Evolutionary conservation across 345 rosid species (phyloP).

Genomic region (Gossypium thurberi): DNA sequence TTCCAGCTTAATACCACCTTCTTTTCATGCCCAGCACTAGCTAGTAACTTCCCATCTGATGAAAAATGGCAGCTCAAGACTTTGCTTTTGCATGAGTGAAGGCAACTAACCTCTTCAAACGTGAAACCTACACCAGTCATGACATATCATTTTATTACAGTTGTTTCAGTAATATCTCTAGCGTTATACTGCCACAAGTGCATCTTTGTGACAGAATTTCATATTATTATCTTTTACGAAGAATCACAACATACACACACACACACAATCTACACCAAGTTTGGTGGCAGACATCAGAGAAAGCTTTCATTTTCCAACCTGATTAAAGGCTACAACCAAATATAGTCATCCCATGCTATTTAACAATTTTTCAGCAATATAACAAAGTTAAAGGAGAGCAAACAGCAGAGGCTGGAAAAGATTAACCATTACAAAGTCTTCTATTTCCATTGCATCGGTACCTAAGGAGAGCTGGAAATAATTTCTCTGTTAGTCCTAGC

Average conservation of each 20-base stretch:
- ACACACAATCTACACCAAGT: not conserved
- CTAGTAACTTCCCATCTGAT: slow-evolving; percentile 25
- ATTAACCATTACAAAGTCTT: not conserved
- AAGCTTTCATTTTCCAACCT: not conserved
- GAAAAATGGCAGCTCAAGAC: slow-evolving; percentile 26
- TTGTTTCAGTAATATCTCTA: not conserved
- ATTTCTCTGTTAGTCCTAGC: not conserved
- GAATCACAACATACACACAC: not conserved
- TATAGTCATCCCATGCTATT: not conserved
- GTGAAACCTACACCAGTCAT: slow-evolving; percentile 20
- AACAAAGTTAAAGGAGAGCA: not conserved
- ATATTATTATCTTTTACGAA: not conserved
- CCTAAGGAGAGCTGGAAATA: not conserved
- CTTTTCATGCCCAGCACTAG: slow-evolving; percentile 27
- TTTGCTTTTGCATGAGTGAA: slow-evolving; percentile 21
- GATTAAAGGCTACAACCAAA: not conserved
- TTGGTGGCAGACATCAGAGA: not conserved
- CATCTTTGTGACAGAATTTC: not conserved
- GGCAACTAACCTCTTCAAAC: slow-evolving; percentile 23
- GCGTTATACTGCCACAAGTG: not conserved
- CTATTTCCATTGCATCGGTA: not conserved
- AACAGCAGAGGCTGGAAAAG: not conserved
- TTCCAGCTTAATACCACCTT: slow-evolving; percentile 21
- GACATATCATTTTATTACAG: not conserved
- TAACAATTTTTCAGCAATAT: not conserved